These are phyloP conservation scores for Sclerotinia minor DNA, from an alignment of 2,329 filamentous ascomycete genomes.

Conservation along the genomic window DNA sequence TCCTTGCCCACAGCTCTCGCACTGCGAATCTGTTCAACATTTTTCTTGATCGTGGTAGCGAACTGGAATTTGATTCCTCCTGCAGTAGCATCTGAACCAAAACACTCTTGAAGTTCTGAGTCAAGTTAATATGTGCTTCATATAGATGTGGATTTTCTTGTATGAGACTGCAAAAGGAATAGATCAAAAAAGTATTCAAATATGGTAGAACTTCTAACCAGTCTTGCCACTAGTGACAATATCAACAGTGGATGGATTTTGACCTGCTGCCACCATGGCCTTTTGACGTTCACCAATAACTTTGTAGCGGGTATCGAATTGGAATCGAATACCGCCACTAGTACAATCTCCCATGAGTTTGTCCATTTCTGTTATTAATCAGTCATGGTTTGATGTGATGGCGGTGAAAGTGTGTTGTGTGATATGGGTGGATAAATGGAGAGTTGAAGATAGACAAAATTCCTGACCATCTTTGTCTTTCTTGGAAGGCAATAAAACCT, in stretches of 20 bases:
- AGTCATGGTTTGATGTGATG: neutral
- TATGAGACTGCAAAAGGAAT: neutral
- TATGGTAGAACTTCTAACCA: conserved; percentile 3
- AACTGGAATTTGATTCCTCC: conserved; percentile 31
- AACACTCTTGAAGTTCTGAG: conserved; percentile 26
- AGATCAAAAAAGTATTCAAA: neutral
- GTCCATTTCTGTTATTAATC: conserved; percentile 17
- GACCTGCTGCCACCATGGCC: conserved; percentile 47
- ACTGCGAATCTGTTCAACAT: conserved; percentile 42
- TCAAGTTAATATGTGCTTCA: conserved; percentile 22
- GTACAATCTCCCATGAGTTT: conserved; percentile 30
- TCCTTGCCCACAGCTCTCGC: conserved; percentile 40
- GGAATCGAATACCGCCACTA: conserved; percentile 30
- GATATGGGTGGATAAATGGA: neutral
- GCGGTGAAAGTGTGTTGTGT: neutral
- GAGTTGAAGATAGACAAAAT: neutral
- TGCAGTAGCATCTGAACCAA: conserved; percentile 55
- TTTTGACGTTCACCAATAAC: conserved; percentile 52
- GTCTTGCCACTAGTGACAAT: conserved; percentile 14
- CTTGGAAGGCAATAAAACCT: conserved; percentile 18
- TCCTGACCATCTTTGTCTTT: conserved; percentile 23
- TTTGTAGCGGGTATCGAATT: conserved; percentile 46
- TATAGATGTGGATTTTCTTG: neutral
- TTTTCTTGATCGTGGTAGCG: conserved; percentile 41
- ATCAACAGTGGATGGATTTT: conserved; percentile 34